These are phyloP conservation scores for Arthrobotrys megalospora DNA, from an alignment of 2,329 filamentous ascomycete species.

Conservation along the genomic window DNA sequence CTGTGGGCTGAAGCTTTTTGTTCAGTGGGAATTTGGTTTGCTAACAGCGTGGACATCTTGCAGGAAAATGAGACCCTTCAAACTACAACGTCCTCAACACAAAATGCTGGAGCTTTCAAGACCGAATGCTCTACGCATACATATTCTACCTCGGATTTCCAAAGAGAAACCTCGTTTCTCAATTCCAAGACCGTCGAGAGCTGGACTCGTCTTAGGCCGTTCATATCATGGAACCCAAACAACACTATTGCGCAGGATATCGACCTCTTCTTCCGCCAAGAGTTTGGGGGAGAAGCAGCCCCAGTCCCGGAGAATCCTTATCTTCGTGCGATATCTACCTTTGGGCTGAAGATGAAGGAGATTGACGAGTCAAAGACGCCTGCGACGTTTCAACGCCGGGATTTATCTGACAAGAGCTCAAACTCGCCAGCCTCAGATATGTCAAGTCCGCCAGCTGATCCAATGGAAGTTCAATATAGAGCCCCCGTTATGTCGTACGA, in stretches of 20 bases:
- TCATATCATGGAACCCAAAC: slow-evolving; percentile 45
- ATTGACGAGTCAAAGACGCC: slow-evolving; percentile 50
- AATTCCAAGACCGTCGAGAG: slow-evolving; percentile 51
- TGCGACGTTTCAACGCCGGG: slow-evolving; percentile 45
- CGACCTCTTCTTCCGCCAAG: slow-evolving; percentile 55
- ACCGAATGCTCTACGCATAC: not conserved
- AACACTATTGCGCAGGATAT: slow-evolving; percentile 55
- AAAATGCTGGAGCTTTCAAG: not conserved
- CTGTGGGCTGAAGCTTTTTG: not conserved
- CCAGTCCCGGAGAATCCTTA: slow-evolving; percentile 44
- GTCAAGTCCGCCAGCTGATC: slow-evolving; percentile 45
- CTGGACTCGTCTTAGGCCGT: slow-evolving; percentile 55
- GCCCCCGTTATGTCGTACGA: slow-evolving; percentile 60
- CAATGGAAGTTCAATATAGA: slow-evolving; percentile 53
- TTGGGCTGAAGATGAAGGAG: slow-evolving; percentile 45
- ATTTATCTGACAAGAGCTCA: slow-evolving; percentile 34
- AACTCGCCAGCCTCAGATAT: slow-evolving; percentile 43
- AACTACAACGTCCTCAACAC: slow-evolving; percentile 51
- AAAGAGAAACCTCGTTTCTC: slow-evolving; percentile 47
- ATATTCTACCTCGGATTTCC: slow-evolving; percentile 46
- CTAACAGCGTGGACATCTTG: slow-evolving; percentile 11
- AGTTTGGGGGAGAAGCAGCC: slow-evolving; percentile 34
- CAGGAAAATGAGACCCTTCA: slow-evolving; percentile 52
- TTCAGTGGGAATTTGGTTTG: slow-evolving; percentile 7
- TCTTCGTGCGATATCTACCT: slow-evolving; percentile 47